Evolutionary conservation across 345 rosid species (phyloP).

Genomic region (Salix brachista): DNA sequence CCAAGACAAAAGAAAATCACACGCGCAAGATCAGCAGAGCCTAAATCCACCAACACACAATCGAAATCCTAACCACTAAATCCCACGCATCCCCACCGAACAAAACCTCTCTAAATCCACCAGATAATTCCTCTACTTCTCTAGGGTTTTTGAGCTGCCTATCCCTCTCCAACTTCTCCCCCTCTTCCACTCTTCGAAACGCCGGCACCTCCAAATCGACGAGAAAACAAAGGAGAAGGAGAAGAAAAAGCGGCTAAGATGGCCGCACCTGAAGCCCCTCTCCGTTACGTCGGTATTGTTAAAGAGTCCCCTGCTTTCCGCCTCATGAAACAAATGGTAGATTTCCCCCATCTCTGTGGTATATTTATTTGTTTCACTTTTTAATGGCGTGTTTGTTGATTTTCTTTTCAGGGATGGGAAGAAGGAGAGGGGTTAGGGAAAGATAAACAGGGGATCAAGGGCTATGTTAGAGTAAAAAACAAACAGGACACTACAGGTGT

Average conservation of each 20-base stretch:
- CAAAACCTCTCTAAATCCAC: background rate
- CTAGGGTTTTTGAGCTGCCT: background rate
- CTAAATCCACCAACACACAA: background rate
- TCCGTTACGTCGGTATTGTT: constrained; percentile 72
- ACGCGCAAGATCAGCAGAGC: no score
- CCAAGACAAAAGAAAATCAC: no score
- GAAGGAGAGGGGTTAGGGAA: constrained; percentile 99
- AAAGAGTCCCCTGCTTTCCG: constrained; percentile 87
- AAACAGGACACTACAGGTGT: constrained; percentile 89
- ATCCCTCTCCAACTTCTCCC: background rate
- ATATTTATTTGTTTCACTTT: background rate
- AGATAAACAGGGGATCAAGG: constrained; percentile 96
- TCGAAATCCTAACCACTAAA: constrained; percentile 4
- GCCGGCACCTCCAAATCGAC: background rate
- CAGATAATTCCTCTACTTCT: background rate
- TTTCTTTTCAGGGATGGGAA: constrained; percentile 75
- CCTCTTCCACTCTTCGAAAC: background rate
- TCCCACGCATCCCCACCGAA: background rate
- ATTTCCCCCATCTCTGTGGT: background rate
- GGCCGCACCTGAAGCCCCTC: constrained; percentile 92
- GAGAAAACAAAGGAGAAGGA: constrained; percentile 10
- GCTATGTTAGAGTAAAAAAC: constrained; percentile 77
- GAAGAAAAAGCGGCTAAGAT: constrained; percentile 30
- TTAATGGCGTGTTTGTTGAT: constrained; percentile 3
- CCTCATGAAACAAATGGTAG: constrained; percentile 96